phyloP scores from a whole-genome alignment of 306 rosid genomes.

The Begonia fuchsioides region DNA sequence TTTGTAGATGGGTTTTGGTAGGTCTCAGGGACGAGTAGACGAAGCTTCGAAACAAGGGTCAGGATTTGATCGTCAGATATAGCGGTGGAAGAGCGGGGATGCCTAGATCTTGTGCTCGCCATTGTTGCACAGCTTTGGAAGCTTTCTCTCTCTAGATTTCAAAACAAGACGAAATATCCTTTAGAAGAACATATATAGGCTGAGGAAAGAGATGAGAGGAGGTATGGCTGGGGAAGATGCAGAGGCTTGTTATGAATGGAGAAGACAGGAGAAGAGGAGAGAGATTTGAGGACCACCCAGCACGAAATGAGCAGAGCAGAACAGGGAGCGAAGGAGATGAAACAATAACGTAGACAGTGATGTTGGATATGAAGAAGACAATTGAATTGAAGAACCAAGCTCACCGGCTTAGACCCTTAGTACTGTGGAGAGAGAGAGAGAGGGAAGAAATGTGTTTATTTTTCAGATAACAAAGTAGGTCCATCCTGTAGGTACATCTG shows the following conservation, averaged over 20 bases:
- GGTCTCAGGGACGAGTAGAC: slow-evolving; percentile 88
- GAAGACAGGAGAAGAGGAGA: slow-evolving; percentile 42
- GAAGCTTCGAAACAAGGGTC: slow-evolving; percentile 76
- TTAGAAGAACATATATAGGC: neutral
- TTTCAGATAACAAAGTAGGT: no score
- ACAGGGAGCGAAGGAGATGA: slow-evolving; percentile 13
- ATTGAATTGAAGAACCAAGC: slow-evolving; percentile 41
- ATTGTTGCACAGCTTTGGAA: slow-evolving; percentile 9
- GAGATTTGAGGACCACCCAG: slow-evolving; percentile 48
- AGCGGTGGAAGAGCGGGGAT: slow-evolving; percentile 42
- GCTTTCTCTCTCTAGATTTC: neutral
- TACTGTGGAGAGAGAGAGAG: no score
- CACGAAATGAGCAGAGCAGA: slow-evolving; percentile 10
- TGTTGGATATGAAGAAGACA: slow-evolving; percentile 62
- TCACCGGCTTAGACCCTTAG: no score
- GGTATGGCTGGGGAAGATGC: neutral
- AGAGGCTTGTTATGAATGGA: slow-evolving; percentile 11
- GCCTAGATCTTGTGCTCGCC: slow-evolving; percentile 91
- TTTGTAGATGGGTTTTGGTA: slow-evolving; percentile 45
- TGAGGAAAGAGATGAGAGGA: neutral
- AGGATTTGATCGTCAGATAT: slow-evolving; percentile 76
- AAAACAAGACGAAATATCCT: neutral
- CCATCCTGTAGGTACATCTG: no score
- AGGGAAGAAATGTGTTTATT: no score
- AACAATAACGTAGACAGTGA: slow-evolving; percentile 40